phyloP scores from a whole-genome alignment of 805 yeast genomes.

The Middelhovenomyces tepae region DNA sequence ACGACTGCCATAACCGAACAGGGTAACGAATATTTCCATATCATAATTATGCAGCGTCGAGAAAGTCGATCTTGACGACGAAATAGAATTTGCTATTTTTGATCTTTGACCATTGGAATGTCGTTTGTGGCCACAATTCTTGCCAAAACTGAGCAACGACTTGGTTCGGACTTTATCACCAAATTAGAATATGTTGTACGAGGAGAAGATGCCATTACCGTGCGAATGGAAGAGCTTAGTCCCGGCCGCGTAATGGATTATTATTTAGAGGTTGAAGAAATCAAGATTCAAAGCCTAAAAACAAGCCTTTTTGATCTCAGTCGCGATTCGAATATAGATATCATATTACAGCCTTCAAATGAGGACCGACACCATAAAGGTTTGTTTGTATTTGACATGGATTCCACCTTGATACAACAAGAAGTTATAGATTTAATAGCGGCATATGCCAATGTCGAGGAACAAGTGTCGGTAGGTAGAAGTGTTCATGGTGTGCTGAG shows the following conservation, averaged over 20 bases:
- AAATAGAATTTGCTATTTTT: background rate
- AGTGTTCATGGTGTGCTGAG: no score
- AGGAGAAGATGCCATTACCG: slow-evolving; percentile 13
- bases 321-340: slow-evolving; percentile 29
- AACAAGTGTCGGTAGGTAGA: slow-evolving; percentile 80
- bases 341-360: slow-evolving; percentile 33
- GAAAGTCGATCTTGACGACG: background rate
- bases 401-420: slow-evolving; percentile 89
- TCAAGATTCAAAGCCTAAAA: slow-evolving; percentile 14
- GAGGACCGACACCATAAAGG: slow-evolving; percentile 33
- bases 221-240: slow-evolving; percentile 25
- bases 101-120: slow-evolving; percentile 5
- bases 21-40: no score
- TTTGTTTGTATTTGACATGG: slow-evolving; percentile 92
- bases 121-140: slow-evolving; percentile 13
- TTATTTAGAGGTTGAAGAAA: slow-evolving; percentile 15
- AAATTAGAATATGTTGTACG: slow-evolving; percentile 13
- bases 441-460: slow-evolving; percentile 84
- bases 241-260: slow-evolving; percentile 35
- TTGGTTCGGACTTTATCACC: slow-evolving; percentile 3
- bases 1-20: no score
- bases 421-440: slow-evolving; percentile 97
- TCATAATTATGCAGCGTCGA: background rate
- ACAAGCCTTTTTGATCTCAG: slow-evolving; percentile 19
- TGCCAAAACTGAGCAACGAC: slow-evolving; percentile 4